Evolutionary conservation across 805 yeast species (phyloP), one percentile per base, ranked within the genome.

Genomic region (Metschnikowia shivogae): DNA sequence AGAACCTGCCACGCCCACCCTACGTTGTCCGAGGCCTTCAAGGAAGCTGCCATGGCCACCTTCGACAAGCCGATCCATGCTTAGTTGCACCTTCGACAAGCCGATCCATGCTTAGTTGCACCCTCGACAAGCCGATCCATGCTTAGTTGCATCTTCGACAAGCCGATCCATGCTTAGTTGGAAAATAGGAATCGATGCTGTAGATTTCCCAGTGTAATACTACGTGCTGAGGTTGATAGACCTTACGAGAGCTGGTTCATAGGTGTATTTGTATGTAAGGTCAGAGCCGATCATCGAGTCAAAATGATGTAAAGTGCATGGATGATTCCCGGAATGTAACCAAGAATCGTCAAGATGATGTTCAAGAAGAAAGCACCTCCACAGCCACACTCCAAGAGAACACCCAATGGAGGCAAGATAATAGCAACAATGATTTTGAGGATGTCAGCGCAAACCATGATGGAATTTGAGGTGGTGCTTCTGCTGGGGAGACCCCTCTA

Each of bases 1-100:
- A 86, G 99, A 76, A 87, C 89, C 34, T 92, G 97, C 70, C 99
- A 93, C 63, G 98, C 99, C 47, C 99, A 93, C 73, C 99, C 99
- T 68, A 93, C 99, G 31, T 77, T 93, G 57, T 78, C 96, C 24
- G 99, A 93, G 78, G 98, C 98, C 17, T 86, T 92, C 80, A 92
- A 92, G 76, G 99, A 93, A 77, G 98, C 97, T 58, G 95, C 95
- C 58, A 76, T 89, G 77, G 86, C 95, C 52, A 86, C 96, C 43
- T 89, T 82, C 66, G 92, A 78, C 64, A 89, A 90, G 76, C 88
- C 98, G 64, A 80, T 92, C 70, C 90, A 92, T 81, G 39, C 39
- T 10, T 41, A 41, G 22, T 11, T 10, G n/a, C n/a, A n/a, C n/a
- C n/a, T n/a, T n/a, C n/a, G n/a, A n/a, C n/a, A n/a, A n/a, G n/a